Conservation (phyloP, 176 grass and related monocot genomes). For the Musa beccarii region DNA sequence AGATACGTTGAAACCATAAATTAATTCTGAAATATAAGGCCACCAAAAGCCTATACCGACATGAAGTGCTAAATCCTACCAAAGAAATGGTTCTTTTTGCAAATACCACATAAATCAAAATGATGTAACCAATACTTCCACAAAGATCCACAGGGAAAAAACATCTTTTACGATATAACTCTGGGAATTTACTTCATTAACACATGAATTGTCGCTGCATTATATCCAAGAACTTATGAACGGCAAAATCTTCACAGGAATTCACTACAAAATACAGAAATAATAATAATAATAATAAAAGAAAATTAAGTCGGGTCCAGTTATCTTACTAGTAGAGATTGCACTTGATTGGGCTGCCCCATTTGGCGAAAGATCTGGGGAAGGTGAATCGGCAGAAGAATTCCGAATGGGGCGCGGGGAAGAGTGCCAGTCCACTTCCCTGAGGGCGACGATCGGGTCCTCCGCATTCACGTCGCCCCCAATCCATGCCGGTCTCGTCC, state of each 20-base stretch:
- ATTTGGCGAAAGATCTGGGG: constrained; percentile 95
- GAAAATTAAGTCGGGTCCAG: constrained; percentile 1
- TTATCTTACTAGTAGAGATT: constrained; percentile 95
- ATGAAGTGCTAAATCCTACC: too few relatives aligned
- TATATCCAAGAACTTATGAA: neutral
- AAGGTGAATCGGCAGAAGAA: constrained; percentile 99
- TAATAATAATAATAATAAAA: neutral
- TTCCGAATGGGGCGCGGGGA: constrained; percentile 83
- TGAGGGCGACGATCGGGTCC: constrained; percentile 91
- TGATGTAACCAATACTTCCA: neutral
- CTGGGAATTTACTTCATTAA: neutral
- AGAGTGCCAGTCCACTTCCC: constrained; percentile 91
- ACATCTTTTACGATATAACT: neutral
- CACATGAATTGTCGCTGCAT: neutral
- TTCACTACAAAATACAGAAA: neutral
- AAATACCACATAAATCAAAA: neutral
- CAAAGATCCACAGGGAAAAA: neutral
- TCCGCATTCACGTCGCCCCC: constrained; percentile 89
- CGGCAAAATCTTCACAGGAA: neutral
- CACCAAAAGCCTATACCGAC: too few relatives aligned
- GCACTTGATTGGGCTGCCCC: constrained; percentile 98
- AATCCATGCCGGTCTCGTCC: constrained; percentile 55
- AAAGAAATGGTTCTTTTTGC: too few relatives aligned
- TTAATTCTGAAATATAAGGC: too few relatives aligned
- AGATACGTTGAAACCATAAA: too few relatives aligned